Base-by-base conservation (phyloP, 257 asterid species). In the Avicennia marina region DNA sequence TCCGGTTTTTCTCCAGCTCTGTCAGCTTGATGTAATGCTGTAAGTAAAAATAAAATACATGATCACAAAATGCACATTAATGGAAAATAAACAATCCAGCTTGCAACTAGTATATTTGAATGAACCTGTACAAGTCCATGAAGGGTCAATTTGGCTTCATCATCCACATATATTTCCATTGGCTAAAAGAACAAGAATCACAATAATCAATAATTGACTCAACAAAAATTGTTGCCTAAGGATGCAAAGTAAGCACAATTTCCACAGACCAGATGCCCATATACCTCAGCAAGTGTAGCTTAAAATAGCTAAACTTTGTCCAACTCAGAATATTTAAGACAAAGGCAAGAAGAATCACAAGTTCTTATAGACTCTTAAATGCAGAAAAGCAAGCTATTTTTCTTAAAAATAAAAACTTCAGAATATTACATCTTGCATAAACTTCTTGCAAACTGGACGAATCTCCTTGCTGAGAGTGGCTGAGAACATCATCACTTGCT, bases 401-500 rank as follows among this genome's bases (percentile, higher is more conserved):
- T 16, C 7, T 19, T 7, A 36, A 39, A 60, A 49, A 60, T 62
- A 46, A 56, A 69, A 71, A 81, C 70, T 61, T 67, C 58, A 38
- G 70, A 63, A 76, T 62, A 69, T 84, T 84, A 87, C 96, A 81
- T 87, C 96, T 74, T 77, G 89, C 91, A 81, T 87, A 41, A 87
- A 87, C 70, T 87, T 87, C 80, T 87, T 87, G 83, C 94, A 87
- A 51, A 87, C 85, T 31, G 96, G 96, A 29, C 94, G 96, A 59
- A 87, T 84, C 72, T 81, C 94, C 72, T 84, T 84, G 69, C 94
- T 84, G 55, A 87, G 94, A 1, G 96, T 87, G 19, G 96, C 94
- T 29, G 94, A 84, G 70, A 87, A 87, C 96, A 87, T 87, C 96
- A 87, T 87, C 29, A 87, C 96, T 80, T 84, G 96, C 81, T 87